Evolutionary conservation across 2,329 filamentous ascomycete genomes (phyloP).

Genomic region (Phialemonium atrogriseum): DNA sequence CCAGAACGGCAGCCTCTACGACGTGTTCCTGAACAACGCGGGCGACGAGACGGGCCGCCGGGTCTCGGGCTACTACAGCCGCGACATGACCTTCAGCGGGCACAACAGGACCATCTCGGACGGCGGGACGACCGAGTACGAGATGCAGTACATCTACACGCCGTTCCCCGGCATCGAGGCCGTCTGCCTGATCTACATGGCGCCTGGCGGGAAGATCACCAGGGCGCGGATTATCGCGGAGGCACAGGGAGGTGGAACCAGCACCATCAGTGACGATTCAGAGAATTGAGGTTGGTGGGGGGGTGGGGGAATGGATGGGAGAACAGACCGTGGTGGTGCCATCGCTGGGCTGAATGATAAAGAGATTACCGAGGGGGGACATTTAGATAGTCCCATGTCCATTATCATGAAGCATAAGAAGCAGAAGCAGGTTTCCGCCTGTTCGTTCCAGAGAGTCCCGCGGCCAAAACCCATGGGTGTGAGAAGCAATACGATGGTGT

Average conservation of each 20-base stretch:
- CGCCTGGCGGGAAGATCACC: conserved; percentile 35
- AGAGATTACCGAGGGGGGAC: too few relatives aligned
- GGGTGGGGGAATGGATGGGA: too few relatives aligned
- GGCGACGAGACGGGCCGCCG: conserved; percentile 33
- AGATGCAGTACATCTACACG: conserved; percentile 44
- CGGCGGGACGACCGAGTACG: conserved; percentile 34
- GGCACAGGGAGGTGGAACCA: conserved; percentile 41
- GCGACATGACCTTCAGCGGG: conserved; percentile 47
- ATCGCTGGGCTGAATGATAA: too few relatives aligned
- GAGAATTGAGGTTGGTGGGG: too few relatives aligned
- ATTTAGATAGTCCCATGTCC: too few relatives aligned
- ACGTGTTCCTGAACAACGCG: conserved; percentile 45
- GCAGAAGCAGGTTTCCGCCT: too few relatives aligned
- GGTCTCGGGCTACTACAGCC: conserved; percentile 39
- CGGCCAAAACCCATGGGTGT: too few relatives aligned
- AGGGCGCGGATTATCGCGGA: conserved; percentile 44
- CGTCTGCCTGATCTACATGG: conserved; percentile 39
- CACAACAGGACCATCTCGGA: conserved; percentile 39
- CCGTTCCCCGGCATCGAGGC: conserved; percentile 40
- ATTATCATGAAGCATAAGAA: too few relatives aligned
- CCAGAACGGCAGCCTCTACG: conserved; percentile 46
- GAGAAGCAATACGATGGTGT: too few relatives aligned
- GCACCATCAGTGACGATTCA: conserved; percentile 40
- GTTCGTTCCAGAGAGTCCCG: too few relatives aligned
- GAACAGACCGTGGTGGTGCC: too few relatives aligned